These are phyloP conservation scores for Aspergillus conjunctus DNA, from an alignment of 495 filamentous ascomycete species.

Conservation along the genomic window DNA sequence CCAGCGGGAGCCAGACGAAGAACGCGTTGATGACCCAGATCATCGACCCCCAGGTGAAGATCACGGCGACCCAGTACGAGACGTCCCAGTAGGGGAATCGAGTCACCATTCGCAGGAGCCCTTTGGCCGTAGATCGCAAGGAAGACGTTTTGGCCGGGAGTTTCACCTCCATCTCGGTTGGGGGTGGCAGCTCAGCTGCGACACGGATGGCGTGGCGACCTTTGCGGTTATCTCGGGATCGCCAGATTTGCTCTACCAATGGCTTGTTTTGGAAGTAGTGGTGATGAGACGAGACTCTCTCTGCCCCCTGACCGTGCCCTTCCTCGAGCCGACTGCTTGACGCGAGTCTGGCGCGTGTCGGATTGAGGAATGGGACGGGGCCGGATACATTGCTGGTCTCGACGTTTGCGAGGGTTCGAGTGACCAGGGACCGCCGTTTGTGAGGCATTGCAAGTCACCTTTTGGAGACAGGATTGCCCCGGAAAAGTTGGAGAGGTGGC, in stretches of 20 bases:
- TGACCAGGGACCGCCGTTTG: too few relatives aligned
- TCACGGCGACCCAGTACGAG: constrained; percentile 63
- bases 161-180: constrained; percentile 32
- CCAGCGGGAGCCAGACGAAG: constrained; percentile 65
- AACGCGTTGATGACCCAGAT: constrained; percentile 71
- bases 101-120: constrained; percentile 53
- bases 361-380: constrained; percentile 53
- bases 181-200: constrained; percentile 40
- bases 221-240: constrained; percentile 72
- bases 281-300: not conserved
- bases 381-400: constrained; percentile 27
- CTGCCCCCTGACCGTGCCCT: too few relatives aligned
- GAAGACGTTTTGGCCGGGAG: constrained; percentile 36
- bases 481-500: too few relatives aligned
- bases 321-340: constrained; percentile 7
- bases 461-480: too few relatives aligned
- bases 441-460: too few relatives aligned
- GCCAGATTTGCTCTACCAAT: constrained; percentile 38
- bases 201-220: constrained; percentile 63
- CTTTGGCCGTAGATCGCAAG: not conserved
- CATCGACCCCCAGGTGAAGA: constrained; percentile 65
- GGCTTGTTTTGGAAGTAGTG: not conserved
- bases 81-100: constrained; percentile 68
- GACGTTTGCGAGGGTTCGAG: too few relatives aligned
- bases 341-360: constrained; percentile 43